Evolutionary conservation across 257 asterid species (phyloP).

Genomic region (Solanum appendiculatum): DNA sequence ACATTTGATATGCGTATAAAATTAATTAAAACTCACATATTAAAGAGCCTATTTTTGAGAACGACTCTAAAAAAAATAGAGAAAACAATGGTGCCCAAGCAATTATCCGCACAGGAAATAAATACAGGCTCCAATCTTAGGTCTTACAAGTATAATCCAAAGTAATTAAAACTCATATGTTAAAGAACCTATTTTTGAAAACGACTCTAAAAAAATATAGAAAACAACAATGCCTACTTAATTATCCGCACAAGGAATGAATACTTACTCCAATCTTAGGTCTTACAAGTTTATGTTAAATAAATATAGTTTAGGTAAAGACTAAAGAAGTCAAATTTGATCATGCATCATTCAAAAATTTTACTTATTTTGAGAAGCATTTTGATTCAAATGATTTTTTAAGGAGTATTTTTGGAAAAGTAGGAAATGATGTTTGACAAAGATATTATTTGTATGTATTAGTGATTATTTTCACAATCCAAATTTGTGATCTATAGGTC

Average conservation of each 20-base stretch:
- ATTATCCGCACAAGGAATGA: background rate
- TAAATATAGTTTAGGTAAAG: background rate
- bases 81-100: background rate
- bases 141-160: no score
- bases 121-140: background rate
- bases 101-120: background rate
- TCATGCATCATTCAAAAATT: background rate
- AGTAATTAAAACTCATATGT: no score
- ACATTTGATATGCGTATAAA: background rate
- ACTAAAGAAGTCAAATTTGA: background rate
- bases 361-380: background rate
- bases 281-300: background rate
- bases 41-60: no score
- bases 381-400: background rate
- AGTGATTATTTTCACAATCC: no score
- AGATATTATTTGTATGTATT: no score
- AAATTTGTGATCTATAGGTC: no score
- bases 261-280: background rate
- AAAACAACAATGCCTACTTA: background rate
- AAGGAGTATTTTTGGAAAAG: background rate
- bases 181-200: no score
- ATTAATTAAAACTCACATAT: no score
- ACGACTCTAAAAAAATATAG: no score
- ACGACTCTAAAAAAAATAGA: no score
- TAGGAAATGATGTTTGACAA: background rate